Conservation (phyloP, 495 filamentous ascomycete species). For the Lentithecium fluviatile region DNA sequence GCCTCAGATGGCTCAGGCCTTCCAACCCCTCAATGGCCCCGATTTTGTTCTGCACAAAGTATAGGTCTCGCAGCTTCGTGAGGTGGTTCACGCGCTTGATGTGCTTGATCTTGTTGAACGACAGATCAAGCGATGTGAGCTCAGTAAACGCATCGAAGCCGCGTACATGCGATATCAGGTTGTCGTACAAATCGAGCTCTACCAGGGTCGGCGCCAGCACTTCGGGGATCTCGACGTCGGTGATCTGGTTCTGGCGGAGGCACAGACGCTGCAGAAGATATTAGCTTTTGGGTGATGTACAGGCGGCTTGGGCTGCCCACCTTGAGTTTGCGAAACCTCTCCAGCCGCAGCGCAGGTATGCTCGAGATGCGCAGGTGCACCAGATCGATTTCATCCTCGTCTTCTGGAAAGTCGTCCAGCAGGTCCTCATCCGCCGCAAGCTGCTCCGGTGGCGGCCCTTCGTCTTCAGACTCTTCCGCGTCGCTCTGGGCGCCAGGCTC, state of each 20-base stretch:
- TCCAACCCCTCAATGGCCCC: conserved; percentile 79
- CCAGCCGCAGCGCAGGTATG: conserved; percentile 72
- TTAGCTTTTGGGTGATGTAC: neutral
- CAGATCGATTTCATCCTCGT: conserved; percentile 76
- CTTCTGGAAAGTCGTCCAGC: conserved; percentile 17
- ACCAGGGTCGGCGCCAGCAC: conserved; percentile 61
- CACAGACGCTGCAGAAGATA: conserved; percentile 65
- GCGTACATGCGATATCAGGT: conserved; percentile 84
- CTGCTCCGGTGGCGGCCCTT: conserved; percentile 52
- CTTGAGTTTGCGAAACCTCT: conserved; percentile 74
- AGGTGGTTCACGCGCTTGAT: conserved; percentile 87
- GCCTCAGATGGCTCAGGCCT: conserved; percentile 67
- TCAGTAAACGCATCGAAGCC: conserved; percentile 74
- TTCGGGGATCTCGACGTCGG: conserved; percentile 69
- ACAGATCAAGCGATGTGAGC: conserved; percentile 80
- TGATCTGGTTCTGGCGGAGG: conserved; percentile 89
- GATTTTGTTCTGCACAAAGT: conserved; percentile 95
- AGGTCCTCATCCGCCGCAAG: conserved; percentile 60
- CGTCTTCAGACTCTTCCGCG: conserved; percentile 68
- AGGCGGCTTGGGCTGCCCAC: conserved; percentile 42
- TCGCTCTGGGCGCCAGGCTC: conserved; percentile 79
- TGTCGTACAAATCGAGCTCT: conserved; percentile 97
- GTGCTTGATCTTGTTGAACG: conserved; percentile 99
- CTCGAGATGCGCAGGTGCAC: conserved; percentile 81
- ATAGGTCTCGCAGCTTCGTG: conserved; percentile 76